phyloP scores from a whole-genome alignment of 1,139 yeast genomes.

The Debaryomyces singareniensis region DNA sequence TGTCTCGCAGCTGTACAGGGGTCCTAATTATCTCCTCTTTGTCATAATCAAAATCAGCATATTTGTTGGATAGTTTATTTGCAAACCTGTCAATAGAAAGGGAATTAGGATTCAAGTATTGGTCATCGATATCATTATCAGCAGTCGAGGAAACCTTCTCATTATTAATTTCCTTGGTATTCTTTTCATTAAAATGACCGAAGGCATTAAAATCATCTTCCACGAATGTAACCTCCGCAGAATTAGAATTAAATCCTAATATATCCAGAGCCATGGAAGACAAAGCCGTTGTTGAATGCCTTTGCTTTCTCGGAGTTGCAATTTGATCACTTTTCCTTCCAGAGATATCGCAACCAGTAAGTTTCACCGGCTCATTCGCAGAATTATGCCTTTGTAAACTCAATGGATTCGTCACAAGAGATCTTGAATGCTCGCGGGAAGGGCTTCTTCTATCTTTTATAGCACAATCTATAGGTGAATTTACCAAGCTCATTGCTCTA shows the following conservation, averaged over 20 bases:
- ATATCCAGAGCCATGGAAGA: too few species aligned
- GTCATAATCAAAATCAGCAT: conserved; percentile 4
- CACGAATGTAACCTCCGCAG: neutral
- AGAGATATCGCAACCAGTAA: too few species aligned
- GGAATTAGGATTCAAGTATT: too few species aligned
- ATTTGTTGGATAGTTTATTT: neutral
- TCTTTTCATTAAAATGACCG: neutral
- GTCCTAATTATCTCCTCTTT: conserved; percentile 1
- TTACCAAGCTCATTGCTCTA: conserved; percentile 15
- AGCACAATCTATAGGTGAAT: conserved; percentile 19
- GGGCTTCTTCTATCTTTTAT: too few species aligned
- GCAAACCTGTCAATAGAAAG: neutral
- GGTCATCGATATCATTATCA: neutral
- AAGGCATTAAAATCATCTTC: neutral
- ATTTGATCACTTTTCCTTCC: neutral
- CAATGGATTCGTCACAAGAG: neutral
- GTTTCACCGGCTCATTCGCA: neutral
- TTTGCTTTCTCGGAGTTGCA: neutral
- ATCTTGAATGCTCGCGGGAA: too few species aligned
- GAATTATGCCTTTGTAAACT: neutral
- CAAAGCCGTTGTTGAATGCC: neutral
- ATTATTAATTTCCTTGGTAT: neutral
- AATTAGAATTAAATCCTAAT: neutral
- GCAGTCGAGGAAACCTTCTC: neutral
- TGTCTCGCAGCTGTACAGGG: neutral